These are phyloP conservation scores for Tolypocladium inflatum DNA, from an alignment of 2,329 filamentous ascomycete genomes.

Conservation along the genomic window DNA sequence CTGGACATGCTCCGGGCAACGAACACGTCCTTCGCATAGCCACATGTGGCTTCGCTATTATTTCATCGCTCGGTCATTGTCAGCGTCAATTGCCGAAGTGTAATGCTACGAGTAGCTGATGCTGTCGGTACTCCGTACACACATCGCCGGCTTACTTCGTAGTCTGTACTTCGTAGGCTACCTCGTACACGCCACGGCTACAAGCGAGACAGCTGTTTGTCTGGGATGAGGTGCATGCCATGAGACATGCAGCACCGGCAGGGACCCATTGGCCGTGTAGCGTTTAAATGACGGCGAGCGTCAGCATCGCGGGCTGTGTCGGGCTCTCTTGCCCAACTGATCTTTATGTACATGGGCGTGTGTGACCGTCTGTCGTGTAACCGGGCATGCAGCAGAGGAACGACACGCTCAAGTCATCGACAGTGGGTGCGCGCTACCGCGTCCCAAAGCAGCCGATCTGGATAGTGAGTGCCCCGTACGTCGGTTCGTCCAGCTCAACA, in stretches of 20 bases:
- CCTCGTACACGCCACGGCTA: background rate
- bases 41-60: background rate
- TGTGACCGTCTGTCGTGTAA: background rate
- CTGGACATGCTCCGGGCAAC: background rate
- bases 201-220: background rate
- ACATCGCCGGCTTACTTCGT: background rate
- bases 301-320: background rate
- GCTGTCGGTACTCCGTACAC: background rate
- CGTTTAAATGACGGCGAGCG: background rate
- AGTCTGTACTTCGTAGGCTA: too few relatives aligned
- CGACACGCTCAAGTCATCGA: background rate
- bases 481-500: background rate
- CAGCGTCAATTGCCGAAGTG: too few relatives aligned
- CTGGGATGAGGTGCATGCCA: background rate
- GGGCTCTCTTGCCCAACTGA: background rate
- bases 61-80: background rate
- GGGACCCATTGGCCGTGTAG: background rate
- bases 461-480: background rate
- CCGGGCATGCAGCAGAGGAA: background rate
- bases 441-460: background rate
- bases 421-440: background rate
- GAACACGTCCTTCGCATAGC: background rate
- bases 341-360: background rate
- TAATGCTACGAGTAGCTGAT: too few relatives aligned
- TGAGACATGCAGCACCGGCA: background rate